phyloP scores from a whole-genome alignment of 306 rosid genomes.

The Morella rubra region DNA sequence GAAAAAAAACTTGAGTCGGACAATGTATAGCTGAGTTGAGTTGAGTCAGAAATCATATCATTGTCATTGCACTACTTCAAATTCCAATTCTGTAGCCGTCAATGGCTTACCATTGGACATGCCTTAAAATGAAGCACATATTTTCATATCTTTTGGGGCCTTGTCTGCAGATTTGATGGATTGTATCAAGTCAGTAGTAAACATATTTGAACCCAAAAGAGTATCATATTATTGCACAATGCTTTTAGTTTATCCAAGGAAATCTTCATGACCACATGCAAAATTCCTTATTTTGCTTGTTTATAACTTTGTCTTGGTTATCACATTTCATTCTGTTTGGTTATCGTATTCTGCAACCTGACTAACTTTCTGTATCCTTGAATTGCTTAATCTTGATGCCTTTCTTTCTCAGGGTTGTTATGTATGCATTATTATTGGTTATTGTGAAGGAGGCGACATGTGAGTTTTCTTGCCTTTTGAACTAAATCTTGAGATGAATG shows the following conservation, averaged over 20 bases:
- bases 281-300: constrained; percentile 10
- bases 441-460: constrained; percentile 98
- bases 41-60: not conserved
- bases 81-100: not conserved
- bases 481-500: not conserved
- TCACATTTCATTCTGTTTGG: constrained; percentile 3
- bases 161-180: constrained; percentile 9
- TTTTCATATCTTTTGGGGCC: constrained; percentile 9
- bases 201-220: not conserved
- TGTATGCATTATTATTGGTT: constrained; percentile 93
- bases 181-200: not conserved
- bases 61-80: not conserved
- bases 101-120: not conserved
- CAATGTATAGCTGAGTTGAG: not conserved
- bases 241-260: not conserved
- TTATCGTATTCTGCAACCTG: not conserved
- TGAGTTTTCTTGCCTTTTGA: constrained; percentile 39
- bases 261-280: not conserved
- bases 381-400: constrained; percentile 26
- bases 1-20: not conserved
- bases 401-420: constrained; percentile 85
- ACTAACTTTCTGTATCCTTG: constrained; percentile 26
- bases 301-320: constrained; percentile 3
- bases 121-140: constrained; percentile 2
- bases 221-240: not conserved